Evolutionary conservation across 805 yeast species (phyloP), one percentile per base, ranked within the genome.

Genomic region (Clavispora phyllophila): DNA sequence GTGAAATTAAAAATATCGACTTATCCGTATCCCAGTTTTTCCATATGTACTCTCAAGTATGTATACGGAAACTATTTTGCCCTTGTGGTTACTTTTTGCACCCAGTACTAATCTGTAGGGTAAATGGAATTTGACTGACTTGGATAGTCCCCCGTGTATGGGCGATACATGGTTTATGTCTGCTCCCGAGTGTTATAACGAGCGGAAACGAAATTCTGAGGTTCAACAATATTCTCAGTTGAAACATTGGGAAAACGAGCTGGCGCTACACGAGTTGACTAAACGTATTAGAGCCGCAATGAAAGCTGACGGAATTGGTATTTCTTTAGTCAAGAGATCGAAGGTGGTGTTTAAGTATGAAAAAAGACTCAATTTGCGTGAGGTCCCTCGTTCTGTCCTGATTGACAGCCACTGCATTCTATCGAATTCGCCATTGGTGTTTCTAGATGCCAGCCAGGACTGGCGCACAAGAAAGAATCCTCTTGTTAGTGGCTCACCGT

Each of bases 381-480:
- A 70, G 43, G 70, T 79, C 39, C 79, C 80, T 10, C 66, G 87
- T 40, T 61, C 59, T 17, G 62, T 79, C 2, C 79, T 88, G 7
- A 60, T 85, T 36, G 93, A 85, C 56, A 79, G 79, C 8, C 91
- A 85, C 61, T 70, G 88, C 0, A 70, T 85, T 2, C 61, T 85
- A 27, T 81, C 89, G 0, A 58, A 66, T 6, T 79, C 70, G 2
- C 70, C 72, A 46, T 75, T 85, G 41, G 64, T 79, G 3, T 50
- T 85, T 7, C 56, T 70, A 5, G 86, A 84, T 57, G 81, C 89
- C 2, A 58, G 78, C 5, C 63, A 64, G 27, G 95, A 85, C 55
- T 85, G 95, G 93, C 68, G 95, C 56, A 74, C 82, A 4, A 53
- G 61, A 14, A 62, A 66, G 32, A 82, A 79, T 52, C 91, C 91